Evolutionary conservation across 257 asterid genomes (phyloP).

Genomic region (Fraxinus quadrangulata): DNA sequence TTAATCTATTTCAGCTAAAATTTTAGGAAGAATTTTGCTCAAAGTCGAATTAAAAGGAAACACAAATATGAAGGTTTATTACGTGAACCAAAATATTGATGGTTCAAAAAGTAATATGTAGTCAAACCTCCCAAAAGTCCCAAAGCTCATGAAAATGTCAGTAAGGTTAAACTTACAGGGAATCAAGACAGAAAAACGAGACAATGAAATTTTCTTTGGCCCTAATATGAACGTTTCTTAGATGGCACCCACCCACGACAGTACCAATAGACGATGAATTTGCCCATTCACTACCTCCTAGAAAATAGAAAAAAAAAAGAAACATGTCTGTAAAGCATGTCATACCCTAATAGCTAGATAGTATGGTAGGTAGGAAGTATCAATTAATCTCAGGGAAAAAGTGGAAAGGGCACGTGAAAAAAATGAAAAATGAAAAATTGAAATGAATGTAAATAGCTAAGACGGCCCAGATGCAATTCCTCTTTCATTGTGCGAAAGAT

Average conservation of each 20-base stretch:
- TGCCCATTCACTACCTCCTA: neutral
- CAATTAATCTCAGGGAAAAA: neutral
- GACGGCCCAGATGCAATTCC: neutral
- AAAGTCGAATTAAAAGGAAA: neutral
- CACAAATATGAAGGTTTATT: neutral
- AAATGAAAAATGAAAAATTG: neutral
- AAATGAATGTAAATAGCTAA: conserved; percentile 7
- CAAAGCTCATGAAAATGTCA: neutral
- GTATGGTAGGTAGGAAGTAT: neutral
- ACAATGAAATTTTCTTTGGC: neutral
- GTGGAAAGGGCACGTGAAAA: conserved; percentile 9
- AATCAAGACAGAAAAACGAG: neutral
- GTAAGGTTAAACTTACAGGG: neutral
- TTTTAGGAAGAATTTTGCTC: neutral
- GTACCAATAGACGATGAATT: neutral
- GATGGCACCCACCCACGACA: neutral
- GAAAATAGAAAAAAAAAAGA: neutral
- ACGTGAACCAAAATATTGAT: neutral
- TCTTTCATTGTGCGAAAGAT: neutral
- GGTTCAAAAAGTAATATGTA: neutral
- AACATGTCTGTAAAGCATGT: neutral
- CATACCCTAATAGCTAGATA: neutral
- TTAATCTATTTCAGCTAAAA: neutral
- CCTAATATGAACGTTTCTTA: neutral
- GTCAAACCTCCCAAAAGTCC: neutral